Evolutionary conservation across 208 protist genomes (phyloP).

Genomic region (Leishmania guyanensis): DNA sequence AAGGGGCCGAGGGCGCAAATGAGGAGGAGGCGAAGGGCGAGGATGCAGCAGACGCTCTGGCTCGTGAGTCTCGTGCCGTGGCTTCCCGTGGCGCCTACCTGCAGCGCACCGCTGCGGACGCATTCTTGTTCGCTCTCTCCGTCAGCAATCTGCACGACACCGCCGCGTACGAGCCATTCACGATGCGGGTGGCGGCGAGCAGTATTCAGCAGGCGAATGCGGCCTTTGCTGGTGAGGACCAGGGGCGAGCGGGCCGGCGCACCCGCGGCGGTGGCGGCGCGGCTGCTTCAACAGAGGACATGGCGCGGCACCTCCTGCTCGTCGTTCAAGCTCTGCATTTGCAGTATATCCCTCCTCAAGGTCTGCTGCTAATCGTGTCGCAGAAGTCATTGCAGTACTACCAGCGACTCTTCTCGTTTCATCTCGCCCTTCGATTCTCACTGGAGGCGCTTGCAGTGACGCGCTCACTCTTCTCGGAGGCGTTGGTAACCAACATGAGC

Average conservation of each 20-base stretch:
- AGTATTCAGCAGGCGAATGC: slow-evolving; percentile 26
- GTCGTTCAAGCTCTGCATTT: slow-evolving; percentile 47
- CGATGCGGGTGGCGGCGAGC: slow-evolving; percentile 20
- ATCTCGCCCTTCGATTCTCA: slow-evolving; percentile 65
- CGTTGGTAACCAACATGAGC: slow-evolving; percentile 54
- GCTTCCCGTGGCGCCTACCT: slow-evolving; percentile 22
- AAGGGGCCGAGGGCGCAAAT: neutral
- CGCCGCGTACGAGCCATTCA: slow-evolving; percentile 24
- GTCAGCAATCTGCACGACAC: slow-evolving; percentile 28
- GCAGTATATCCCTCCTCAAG: slow-evolving; percentile 48
- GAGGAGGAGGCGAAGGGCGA: neutral
- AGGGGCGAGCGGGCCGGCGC: neutral
- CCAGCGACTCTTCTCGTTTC: slow-evolving; percentile 69
- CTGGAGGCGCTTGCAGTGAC: slow-evolving; percentile 60
- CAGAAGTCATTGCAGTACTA: slow-evolving; percentile 76
- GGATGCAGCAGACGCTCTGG: neutral
- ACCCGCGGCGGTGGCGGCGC: neutral
- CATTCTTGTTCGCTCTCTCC: slow-evolving; percentile 28
- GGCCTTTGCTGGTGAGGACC: neutral
- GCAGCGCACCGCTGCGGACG: slow-evolving; percentile 28
- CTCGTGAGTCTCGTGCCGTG: neutral
- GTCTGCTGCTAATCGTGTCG: slow-evolving; percentile 70
- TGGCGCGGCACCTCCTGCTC: slow-evolving; percentile 49
- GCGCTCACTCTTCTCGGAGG: slow-evolving; percentile 60
- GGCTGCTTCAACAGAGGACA: slow-evolving; percentile 54